Evolutionary conservation across 139 green algal species (phyloP), one percentile per base, ranked within the genome.

Genomic region (Coccomyxa sp.): DNA sequence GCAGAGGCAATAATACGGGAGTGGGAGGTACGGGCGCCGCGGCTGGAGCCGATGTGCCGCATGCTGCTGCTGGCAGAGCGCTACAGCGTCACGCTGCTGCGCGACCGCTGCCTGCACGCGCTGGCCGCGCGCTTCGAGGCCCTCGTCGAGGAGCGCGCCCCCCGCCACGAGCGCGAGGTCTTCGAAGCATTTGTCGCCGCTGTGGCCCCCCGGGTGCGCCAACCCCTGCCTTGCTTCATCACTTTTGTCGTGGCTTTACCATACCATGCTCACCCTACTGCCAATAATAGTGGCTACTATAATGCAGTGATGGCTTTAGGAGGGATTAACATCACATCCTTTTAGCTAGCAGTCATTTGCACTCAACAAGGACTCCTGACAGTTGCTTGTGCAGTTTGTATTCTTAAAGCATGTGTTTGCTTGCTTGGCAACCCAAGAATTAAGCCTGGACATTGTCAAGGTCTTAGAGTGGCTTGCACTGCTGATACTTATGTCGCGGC

Each of bases 31-130:
- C 27, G 77, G 25, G n/a, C 45, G 51, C 71, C 16, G 25, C 59
- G 51, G n/a, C 58, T 88, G 81, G 85, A 88, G 58, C 67, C 60
- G 27, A 13, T 88, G 16, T 85, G 81, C 67, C 81, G 85, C 17
- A 71, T 88, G 77, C 77, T 88, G 67, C 78, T 88, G 57, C 45
- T 67, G 10, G 76, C 81, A 10, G 85, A 88, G 63, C 51, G 7
- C 25, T 84, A 85, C 30, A 13, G 16, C 3, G 85, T 83, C 30
- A 9, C 77, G n/a, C 76, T 67, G 57, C 81, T 88, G 81, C 81
- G 81, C 67, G 77, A 77, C 67, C 38, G 67, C 67, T 88, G 85
- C 77, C 58, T 88, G 23, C 75, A 74, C 17, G 23, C 76, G 14
- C 31, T 88, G 4, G 85, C 81, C 58, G 27, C 59, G 30, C 63